A percentile compares a stretch with the other conserved stretches of the same genome.
Evolutionary conservation across 2,329 filamentous ascomycete genomes (phyloP).

Genomic region (Cladosporium velox): DNA sequence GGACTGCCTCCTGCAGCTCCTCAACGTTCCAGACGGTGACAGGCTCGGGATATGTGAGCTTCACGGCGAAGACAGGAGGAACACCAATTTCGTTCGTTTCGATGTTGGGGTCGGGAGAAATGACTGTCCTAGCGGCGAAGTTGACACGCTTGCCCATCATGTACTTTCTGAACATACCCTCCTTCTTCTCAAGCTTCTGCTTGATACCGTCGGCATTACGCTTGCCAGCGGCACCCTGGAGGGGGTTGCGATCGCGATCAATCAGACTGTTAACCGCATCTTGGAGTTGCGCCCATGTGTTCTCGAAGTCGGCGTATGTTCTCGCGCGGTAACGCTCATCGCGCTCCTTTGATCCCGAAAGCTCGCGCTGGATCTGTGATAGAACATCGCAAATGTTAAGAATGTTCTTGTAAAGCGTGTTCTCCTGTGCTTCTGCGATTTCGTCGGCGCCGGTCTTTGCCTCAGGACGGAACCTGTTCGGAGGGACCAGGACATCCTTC

Average conservation of each 20-base stretch:
- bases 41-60: constrained; percentile 93
- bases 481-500: constrained; percentile 80
- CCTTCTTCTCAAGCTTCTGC: constrained; percentile 97
- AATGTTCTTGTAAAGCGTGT: constrained; percentile 83
- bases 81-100: constrained; percentile 99
- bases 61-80: constrained; percentile 94
- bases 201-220: constrained; percentile 92
- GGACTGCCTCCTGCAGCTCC: constrained; percentile 91
- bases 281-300: constrained; percentile 80
- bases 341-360: constrained; percentile 52
- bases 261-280: constrained; percentile 91
- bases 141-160: constrained; percentile 99
- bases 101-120: constrained; percentile 97
- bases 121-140: constrained; percentile 94
- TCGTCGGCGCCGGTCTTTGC: constrained; percentile 77
- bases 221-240: constrained; percentile 74
- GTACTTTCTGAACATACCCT: constrained; percentile 96
- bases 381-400: constrained; percentile 73
- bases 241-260: constrained; percentile 82
- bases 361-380: constrained; percentile 71
- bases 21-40: constrained; percentile 97
- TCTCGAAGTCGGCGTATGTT: constrained; percentile 75
- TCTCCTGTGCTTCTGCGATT: constrained; percentile 86
- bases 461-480: constrained; percentile 88
- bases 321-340: constrained; percentile 53